Percentiles rank a stretch among this genome's conserved stretches.
Conservation (phyloP, 805 yeast genomes). For the Komagataella populi region DNA sequence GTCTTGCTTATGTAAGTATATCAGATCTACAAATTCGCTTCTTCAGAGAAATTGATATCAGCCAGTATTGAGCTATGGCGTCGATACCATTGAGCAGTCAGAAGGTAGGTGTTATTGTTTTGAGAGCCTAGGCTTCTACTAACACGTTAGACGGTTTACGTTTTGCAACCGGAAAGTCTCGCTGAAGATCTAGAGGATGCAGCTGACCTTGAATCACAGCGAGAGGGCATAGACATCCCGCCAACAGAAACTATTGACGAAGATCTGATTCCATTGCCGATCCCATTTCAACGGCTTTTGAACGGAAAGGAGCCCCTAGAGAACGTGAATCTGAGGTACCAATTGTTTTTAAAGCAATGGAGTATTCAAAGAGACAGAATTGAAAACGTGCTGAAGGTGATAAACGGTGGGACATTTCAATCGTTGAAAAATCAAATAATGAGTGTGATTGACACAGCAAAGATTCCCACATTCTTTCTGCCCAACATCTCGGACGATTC, state of each 20-base stretch:
- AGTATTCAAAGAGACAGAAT: background rate
- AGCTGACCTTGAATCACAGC: background rate
- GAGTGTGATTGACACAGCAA: background rate
- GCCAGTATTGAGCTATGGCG: background rate
- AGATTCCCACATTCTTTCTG: background rate
- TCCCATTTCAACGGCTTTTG: background rate
- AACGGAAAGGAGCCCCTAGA: background rate
- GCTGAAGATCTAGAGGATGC: background rate
- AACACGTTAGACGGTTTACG: background rate
- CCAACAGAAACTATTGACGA: background rate
- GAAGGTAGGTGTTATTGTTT: background rate
- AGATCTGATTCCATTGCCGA: background rate
- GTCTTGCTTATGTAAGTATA: background rate
- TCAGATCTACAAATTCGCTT: background rate
- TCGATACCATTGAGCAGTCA: background rate
- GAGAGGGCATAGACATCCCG: background rate
- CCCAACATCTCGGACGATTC: background rate
- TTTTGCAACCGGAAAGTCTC: background rate
- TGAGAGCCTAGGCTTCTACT: background rate
- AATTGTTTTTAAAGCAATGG: background rate
- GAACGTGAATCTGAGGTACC: background rate
- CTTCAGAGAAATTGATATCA: background rate
- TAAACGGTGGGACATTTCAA: background rate
- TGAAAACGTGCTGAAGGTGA: background rate
- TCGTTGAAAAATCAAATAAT: background rate